Evolutionary conservation across 164 flowering plant species (phyloP), one percentile per base, ranked within the genome.

Genomic region (Stephania japonica): DNA sequence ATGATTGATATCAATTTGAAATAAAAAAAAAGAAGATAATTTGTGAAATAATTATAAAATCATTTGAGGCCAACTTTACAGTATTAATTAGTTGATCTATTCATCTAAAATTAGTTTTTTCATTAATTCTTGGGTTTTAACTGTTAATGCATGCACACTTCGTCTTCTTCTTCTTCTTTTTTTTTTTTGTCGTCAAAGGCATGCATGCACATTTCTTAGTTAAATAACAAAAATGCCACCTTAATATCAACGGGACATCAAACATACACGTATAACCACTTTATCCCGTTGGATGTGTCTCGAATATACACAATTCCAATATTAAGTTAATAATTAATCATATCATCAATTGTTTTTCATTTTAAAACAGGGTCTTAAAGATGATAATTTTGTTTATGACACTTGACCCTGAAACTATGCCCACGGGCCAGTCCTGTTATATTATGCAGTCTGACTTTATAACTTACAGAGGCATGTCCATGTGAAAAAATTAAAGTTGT

Each of bases 401-500:
- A 26, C 69, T 64, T 64, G 47, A 65, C 38, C 69, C 62, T 47
- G 24, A 73, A 73, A 47, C 75, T 9, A 65, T 19, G 70, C 75
- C 61, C 63, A 62, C 43, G 53, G 43, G 4, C 19, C 44, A 41
- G 50, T 38, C 26, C 47, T 25, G 4, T 44, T 73, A 25, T 32
- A 44, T 73, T 65, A 44, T 23, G 14, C 44, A 49, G 19, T 41
- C 14, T 27, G 10, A 44, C 75, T 18, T 27, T 32, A 32, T 73
- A 47, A 25, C 25, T 44, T 73, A 13, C n/a, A 69, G 59, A 19
- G n/a, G 72, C 44, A 32, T 32, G 44, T 53, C 65, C 73, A 66
- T 73, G 75, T 73, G 68, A 65, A 43, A 70, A 70, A 50, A 59
- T 44, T 59, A 69, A 69, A 61, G 62, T 65, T 44, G 50, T 44